A percentile compares a stretch with the other conserved stretches of the same genome.
Conservation (phyloP, 139 green algal genomes). For the Bryopsis sp. region DNA sequence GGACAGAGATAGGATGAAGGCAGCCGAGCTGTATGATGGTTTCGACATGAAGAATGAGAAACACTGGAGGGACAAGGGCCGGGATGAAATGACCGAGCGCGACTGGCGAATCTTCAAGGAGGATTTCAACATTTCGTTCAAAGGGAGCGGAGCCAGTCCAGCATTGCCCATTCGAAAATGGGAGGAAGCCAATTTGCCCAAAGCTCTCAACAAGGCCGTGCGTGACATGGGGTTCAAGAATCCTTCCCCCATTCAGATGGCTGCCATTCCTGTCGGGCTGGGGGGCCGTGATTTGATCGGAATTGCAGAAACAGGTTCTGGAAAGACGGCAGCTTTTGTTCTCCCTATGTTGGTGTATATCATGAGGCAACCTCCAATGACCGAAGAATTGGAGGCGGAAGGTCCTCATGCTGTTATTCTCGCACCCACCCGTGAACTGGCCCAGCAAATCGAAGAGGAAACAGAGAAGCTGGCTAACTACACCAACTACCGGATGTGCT, state of each 20-base stretch:
- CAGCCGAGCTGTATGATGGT: conserved; percentile 65
- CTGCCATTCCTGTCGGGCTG: conserved; percentile 88
- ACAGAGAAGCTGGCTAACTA: conserved; percentile 62
- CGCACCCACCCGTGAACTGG: conserved; percentile 89
- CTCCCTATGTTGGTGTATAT: conserved; percentile 96
- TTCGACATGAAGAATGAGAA: conserved; percentile 54
- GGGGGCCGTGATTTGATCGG: conserved; percentile 90
- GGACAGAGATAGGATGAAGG: conserved; percentile 38
- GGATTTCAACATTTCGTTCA: conserved; percentile 96
- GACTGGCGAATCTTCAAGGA: conserved; percentile 99
- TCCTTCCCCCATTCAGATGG: conserved; percentile 96
- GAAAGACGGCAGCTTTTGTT: conserved; percentile 96
- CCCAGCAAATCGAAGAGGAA: conserved; percentile 87
- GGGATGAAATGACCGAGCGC: conserved; percentile 84
- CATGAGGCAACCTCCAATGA: conserved; percentile 82
- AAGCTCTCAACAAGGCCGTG: conserved; percentile 51
- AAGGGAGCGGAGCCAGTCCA: conserved; percentile 37
- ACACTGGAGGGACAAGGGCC: conserved; percentile 90
- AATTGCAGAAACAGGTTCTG: conserved; percentile 87
- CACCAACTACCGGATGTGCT: conserved; percentile 59
- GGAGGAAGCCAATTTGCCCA: conserved; percentile 64
- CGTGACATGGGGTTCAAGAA: conserved; percentile 77
- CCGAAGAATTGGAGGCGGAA: conserved; percentile 66
- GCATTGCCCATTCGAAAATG: conserved; percentile 69
- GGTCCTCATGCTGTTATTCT: conserved; percentile 92